Base-by-base conservation (phyloP, 257 asterid species). In the Gynochthodes officinalis region DNA sequence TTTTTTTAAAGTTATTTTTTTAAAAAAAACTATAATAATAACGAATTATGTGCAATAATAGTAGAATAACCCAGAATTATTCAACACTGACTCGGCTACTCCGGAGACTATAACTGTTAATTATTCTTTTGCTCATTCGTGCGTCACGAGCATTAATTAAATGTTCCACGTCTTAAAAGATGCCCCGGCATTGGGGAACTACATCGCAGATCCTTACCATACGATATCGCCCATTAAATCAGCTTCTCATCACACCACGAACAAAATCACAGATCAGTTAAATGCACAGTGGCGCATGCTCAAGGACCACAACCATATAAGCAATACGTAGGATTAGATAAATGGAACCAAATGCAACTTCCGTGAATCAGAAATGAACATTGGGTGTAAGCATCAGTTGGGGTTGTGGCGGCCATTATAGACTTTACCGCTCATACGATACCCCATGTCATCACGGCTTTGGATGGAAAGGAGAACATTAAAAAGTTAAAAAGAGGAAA, bases 321-420 rank as follows among this genome's bases (percentile, higher is more conserved):
- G 19, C 2, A 60, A 33, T 2, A 7, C 39, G 21, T 14, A 7
- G 18, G 44, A 69, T 50, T 33, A 33, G 33, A 50, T 33, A 12
- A 39, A 54, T 27, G n/a, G 23, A 25, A 5, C 50, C 19, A 46
- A 46, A 11, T 58, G 30, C 43, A 67, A 50, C 59, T 71, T 37
- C 69, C 64, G 21, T 64, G 72, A 43, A 42, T 43, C 73, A 71
- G 59, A 43, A 46, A 32, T 16, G 66, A 77, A 71, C 69, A 63
- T 48, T 63, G 15, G 23, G 49, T 5, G 44, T 37, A 35, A 53
- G 63, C 48, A 81, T 49, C 80, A 33, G 64, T 11, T 71, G 88
- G 88, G 90, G 78, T 74, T 82, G 89, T 84, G 90, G 88, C 89
- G 88, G 95, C 89, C 80, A 82, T 74, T 77, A 78, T 76, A 85